phyloP scores from a whole-genome alignment of 306 rosid genomes.

The Spatholobus suberectus region DNA sequence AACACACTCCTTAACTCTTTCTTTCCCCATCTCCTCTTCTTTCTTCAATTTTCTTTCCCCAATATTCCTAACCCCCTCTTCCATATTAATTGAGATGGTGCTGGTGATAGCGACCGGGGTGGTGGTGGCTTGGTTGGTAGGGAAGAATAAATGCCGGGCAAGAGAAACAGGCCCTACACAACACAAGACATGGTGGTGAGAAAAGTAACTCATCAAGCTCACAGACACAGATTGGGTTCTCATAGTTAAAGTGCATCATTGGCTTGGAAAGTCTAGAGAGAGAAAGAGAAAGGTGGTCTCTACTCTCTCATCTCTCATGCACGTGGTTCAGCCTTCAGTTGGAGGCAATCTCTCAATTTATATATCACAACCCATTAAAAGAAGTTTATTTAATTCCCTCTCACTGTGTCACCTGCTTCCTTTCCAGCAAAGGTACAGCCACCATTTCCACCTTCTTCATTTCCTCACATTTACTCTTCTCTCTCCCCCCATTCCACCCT shows the following conservation, averaged over 20 bases:
- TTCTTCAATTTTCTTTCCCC: neutral
- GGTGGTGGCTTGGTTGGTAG: conserved; percentile 65
- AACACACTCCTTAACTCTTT: conserved; percentile 33
- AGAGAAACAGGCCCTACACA: conserved; percentile 59
- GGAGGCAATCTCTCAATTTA: conserved; percentile 69
- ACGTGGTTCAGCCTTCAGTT: conserved; percentile 75
- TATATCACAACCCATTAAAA: conserved; percentile 30
- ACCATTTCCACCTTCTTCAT: conserved; percentile 51
- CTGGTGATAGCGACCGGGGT: conserved; percentile 43
- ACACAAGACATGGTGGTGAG: conserved; percentile 27
- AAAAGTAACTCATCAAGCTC: neutral
- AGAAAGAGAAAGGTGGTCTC: conserved; percentile 1
- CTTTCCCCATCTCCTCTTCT: neutral
- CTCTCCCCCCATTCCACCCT: conserved; percentile 50
- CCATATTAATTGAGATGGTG: conserved; percentile 28
- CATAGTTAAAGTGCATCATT: conserved; percentile 49
- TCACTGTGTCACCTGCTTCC: conserved; percentile 65
- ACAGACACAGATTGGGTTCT: conserved; percentile 42
- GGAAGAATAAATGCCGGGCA: conserved; percentile 76
- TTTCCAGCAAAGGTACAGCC: conserved; percentile 74
- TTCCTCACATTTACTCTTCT: conserved; percentile 17
- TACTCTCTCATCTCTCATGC: conserved; percentile 66
- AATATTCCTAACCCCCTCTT: conserved; percentile 22
- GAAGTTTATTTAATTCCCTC: conserved; percentile 62
- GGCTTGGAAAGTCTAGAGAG: conserved; percentile 19